Conservation (phyloP, 306 rosid genomes). For the Lathyrus aphaca region DNA sequence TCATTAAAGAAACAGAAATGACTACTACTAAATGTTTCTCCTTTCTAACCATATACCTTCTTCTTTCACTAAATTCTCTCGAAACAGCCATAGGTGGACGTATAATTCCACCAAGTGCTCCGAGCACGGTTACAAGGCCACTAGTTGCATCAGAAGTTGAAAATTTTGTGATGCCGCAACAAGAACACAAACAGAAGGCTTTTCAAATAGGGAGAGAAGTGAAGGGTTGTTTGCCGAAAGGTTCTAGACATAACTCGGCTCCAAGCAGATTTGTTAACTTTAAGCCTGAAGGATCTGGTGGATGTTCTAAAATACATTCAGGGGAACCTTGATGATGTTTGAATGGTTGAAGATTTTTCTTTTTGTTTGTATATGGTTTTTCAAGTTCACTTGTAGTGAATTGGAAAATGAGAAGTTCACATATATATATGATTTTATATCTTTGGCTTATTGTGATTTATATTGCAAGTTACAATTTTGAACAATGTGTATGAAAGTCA, state of each 20-base stretch:
- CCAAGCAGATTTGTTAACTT: slow-evolving; percentile 80
- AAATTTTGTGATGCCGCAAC: slow-evolving; percentile 51
- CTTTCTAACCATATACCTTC: slow-evolving; percentile 38
- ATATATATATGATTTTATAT: background rate
- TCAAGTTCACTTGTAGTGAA: slow-evolving; percentile 3
- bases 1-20: slow-evolving; percentile 36
- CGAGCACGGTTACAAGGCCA: slow-evolving; percentile 79
- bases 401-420: slow-evolving; percentile 15
- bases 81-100: slow-evolving; percentile 56
- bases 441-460: slow-evolving; percentile 4
- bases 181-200: slow-evolving; percentile 48
- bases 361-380: slow-evolving; percentile 49
- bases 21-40: slow-evolving; percentile 37
- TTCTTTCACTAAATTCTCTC: slow-evolving; percentile 46
- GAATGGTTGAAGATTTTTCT: background rate
- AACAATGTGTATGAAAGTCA: slow-evolving; percentile 18
- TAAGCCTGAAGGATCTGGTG: slow-evolving; percentile 45
- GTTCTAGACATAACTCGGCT: slow-evolving; percentile 66
- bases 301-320: slow-evolving; percentile 49
- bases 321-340: slow-evolving; percentile 49
- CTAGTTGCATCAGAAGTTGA: slow-evolving; percentile 50
- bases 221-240: slow-evolving; percentile 76
- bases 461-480: slow-evolving; percentile 43
- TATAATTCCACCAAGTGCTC: slow-evolving; percentile 74
- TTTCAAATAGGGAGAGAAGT: slow-evolving; percentile 51